phyloP scores from a whole-genome alignment of 805 yeast genomes.

The Kluyveromyces lactis region DNA sequence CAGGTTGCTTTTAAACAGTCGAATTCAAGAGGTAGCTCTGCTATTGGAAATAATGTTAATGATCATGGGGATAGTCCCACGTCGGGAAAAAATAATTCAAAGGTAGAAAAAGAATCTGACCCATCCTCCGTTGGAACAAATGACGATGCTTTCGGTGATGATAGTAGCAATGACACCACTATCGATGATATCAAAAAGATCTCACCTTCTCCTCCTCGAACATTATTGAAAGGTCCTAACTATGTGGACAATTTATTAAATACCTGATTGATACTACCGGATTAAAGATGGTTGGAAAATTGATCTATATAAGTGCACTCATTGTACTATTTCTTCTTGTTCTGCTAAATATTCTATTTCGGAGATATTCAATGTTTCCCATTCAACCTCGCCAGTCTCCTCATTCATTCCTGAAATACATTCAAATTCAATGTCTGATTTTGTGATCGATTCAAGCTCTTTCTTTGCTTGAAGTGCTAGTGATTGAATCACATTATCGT shows the following conservation, averaged over 20 bases:
- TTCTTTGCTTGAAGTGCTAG: conserved; percentile 57
- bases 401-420: conserved; percentile 31
- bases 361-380: conserved; percentile 37
- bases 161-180: conserved; percentile 20
- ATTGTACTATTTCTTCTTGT: conserved; percentile 26
- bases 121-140: conserved; percentile 3
- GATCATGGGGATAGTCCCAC: no score
- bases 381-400: conserved; percentile 31
- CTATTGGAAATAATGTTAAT: background rate
- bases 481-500: conserved; percentile 49
- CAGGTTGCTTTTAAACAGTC: conserved; percentile 6
- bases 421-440: conserved; percentile 39
- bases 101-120: background rate
- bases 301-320: no score
- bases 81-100: no score
- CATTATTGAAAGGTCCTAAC: conserved; percentile 13
- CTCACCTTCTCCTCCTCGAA: conserved; percentile 1
- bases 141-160: conserved; percentile 23
- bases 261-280: conserved; percentile 5
- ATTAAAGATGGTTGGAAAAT: no score
- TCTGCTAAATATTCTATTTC: conserved; percentile 58
- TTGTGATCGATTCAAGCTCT: conserved; percentile 32
- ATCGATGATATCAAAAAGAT: background rate
- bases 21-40: background rate
- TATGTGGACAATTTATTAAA: conserved; percentile 19